Percentiles rank a stretch among this genome's conserved stretches.
Evolutionary conservation across 2,329 filamentous ascomycete species (phyloP).

Genomic region (Colletotrichum tabaci): DNA sequence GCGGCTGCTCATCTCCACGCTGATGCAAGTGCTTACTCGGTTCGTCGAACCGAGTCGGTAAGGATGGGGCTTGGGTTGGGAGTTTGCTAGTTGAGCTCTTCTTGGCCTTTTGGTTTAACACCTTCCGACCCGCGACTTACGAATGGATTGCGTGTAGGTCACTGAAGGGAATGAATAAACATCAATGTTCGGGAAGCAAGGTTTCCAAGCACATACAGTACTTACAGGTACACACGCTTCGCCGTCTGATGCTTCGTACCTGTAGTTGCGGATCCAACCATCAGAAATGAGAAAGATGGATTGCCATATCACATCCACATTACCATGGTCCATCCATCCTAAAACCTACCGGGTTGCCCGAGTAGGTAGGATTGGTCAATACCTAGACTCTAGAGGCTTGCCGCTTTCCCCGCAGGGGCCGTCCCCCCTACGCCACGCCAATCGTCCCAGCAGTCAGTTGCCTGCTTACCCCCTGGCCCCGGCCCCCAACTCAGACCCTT

Average conservation of each 20-base stretch:
- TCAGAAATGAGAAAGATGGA: neutral
- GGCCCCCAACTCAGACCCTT: constrained; percentile 1
- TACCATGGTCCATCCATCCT: constrained; percentile 1
- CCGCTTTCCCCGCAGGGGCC: constrained; percentile 21
- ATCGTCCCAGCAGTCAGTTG: constrained; percentile 34
- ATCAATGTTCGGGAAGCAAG: neutral
- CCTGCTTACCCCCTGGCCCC: constrained; percentile 20
- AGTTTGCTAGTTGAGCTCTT: neutral
- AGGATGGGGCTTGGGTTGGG: constrained; percentile 3
- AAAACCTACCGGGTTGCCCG: too few species aligned
- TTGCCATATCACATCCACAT: neutral
- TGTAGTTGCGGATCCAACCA: neutral
- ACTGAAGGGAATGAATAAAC: neutral
- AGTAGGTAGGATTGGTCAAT: too few species aligned
- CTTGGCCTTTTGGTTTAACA: too few species aligned
- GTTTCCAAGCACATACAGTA: too few species aligned
- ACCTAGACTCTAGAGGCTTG: constrained; percentile 12
- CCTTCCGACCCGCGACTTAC: neutral
- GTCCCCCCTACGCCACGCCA: neutral
- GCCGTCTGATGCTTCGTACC: constrained; percentile 1
- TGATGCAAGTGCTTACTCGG: constrained; percentile 28
- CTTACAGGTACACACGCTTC: neutral
- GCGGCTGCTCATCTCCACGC: constrained; percentile 19
- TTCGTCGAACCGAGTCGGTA: neutral
- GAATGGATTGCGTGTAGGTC: neutral